Percentiles rank a stretch among this genome's conserved stretches.
Evolutionary conservation across 805 yeast species (phyloP).

Genomic region (Yamadazyma olivae): DNA sequence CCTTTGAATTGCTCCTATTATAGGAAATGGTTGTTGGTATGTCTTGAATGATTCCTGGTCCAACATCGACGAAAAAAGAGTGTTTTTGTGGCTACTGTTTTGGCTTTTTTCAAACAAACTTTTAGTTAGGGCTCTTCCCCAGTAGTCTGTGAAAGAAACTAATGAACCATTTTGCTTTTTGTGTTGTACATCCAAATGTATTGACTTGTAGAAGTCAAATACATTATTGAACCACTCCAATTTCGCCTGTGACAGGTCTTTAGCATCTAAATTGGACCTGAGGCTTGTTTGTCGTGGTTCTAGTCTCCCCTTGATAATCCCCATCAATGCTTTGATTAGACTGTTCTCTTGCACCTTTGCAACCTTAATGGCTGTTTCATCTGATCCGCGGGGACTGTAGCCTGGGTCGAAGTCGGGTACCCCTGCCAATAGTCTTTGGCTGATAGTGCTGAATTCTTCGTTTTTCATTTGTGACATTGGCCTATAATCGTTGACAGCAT

Average conservation of each 20-base stretch:
- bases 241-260: not conserved
- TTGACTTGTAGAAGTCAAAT: slow-evolving; percentile 45
- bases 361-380: not conserved
- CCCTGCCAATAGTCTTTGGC: slow-evolving; percentile 51
- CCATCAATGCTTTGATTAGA: not conserved
- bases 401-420: slow-evolving; percentile 49
- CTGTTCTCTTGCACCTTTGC: not conserved
- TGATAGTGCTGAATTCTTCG: slow-evolving; percentile 38
- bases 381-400: slow-evolving; percentile 6
- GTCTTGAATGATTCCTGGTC: slow-evolving; percentile 27
- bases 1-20: slow-evolving; percentile 39
- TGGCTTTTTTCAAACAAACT: slow-evolving; percentile 31
- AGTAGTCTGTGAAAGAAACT: slow-evolving; percentile 61
- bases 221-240: slow-evolving; percentile 13
- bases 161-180: slow-evolving; percentile 53
- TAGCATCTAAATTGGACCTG: not conserved
- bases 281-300: not conserved
- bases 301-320: not conserved
- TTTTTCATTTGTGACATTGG: slow-evolving; percentile 23
- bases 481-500: slow-evolving; percentile 27
- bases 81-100: slow-evolving; percentile 27
- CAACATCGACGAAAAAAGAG: slow-evolving; percentile 36
- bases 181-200: slow-evolving; percentile 52
- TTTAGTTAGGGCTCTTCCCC: slow-evolving; percentile 62
- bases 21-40: slow-evolving; percentile 48